Evolutionary conservation across 768 basidiomycete genomes (phyloP), one percentile per base, ranked within the genome.

Genomic region (Tephrocybe sp.): DNA sequence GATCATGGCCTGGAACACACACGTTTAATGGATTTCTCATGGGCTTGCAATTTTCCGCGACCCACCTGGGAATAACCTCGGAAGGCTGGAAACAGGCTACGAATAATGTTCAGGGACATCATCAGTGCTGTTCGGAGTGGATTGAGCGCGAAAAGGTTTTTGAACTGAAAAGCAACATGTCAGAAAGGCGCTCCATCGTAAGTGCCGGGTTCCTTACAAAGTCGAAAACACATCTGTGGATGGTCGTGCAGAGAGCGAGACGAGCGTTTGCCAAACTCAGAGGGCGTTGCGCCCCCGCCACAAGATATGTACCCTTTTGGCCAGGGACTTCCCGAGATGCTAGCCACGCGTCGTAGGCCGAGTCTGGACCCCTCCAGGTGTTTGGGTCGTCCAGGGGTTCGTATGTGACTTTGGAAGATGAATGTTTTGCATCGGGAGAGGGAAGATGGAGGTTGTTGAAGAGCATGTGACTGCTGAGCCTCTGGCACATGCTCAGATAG

Each of bases 31-130:
- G 59, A 64, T 56, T 59, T 28, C 45, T 47, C 51, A 45, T 46
- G 36, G 44, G 46, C 56, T 15, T 42, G 30, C 34, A 26, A 48
- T 30, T 45, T 41, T 47, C 53, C 50, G 34, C 48, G 55, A 65
- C 70, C 49, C 52, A 79, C 79, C 70, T 92, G 90, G 8, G 90
- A 90, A 73, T 90, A 92, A 55, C 88, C 86, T 69, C 88, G 81
- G 67, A 88, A 86, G 9, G 89, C 90, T 30, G 90, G 90, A 62
- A 91, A 83, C 52, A 86, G 70, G 55, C 88, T 90, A 58, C 88
- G 80, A 51, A 85, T 59, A 45, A 91, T 68, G 65, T 90, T 87
- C 58, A 90, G 70, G 53, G 76, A 50, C 65, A 91, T 70, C 82
- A 92, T 85, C 48, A 88, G 71, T n/a, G 79, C 72, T 18, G 86